These are phyloP conservation scores for Plasmopara muralis DNA, from an alignment of 352 stramenopile genomes.

Conservation along the genomic window DNA sequence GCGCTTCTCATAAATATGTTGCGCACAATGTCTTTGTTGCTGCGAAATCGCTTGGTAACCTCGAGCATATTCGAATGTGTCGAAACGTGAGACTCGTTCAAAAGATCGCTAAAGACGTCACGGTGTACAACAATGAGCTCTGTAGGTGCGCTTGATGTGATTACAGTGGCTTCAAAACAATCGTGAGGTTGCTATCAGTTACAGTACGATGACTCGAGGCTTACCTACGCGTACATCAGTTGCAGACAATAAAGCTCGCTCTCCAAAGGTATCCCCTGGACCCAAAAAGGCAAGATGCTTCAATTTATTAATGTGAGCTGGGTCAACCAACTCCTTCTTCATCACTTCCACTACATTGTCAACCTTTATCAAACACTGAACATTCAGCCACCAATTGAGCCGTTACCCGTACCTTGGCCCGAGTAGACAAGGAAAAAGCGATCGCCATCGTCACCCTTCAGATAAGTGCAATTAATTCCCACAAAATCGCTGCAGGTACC, in stretches of 20 bases:
- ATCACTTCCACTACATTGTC: constrained; percentile 46
- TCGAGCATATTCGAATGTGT: constrained; percentile 40
- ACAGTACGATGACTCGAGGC: neutral
- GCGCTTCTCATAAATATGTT: constrained; percentile 76
- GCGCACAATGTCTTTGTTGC: constrained; percentile 83
- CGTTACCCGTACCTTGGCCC: constrained; percentile 40
- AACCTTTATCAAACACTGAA: neutral
- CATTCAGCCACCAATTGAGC: neutral
- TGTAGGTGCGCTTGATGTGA: constrained; percentile 37
- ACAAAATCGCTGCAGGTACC: neutral
- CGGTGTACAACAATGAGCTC: constrained; percentile 70
- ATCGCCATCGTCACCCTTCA: constrained; percentile 62
- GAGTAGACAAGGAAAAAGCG: constrained; percentile 77
- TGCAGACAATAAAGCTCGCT: constrained; percentile 56
- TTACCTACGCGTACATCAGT: constrained; percentile 56
- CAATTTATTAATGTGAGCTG: constrained; percentile 12
- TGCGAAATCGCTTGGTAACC: constrained; percentile 68
- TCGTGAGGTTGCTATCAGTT: neutral
- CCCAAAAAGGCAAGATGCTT: constrained; percentile 40
- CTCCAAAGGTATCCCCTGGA: constrained; percentile 69
- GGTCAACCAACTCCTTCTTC: constrained; percentile 22
- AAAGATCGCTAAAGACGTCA: constrained; percentile 54
- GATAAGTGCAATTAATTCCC: neutral
- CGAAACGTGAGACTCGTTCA: constrained; percentile 54
- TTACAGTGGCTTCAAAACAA: constrained; percentile 39